Conservation (phyloP, 75 land plant species). For the Sequoia sempervirens region DNA sequence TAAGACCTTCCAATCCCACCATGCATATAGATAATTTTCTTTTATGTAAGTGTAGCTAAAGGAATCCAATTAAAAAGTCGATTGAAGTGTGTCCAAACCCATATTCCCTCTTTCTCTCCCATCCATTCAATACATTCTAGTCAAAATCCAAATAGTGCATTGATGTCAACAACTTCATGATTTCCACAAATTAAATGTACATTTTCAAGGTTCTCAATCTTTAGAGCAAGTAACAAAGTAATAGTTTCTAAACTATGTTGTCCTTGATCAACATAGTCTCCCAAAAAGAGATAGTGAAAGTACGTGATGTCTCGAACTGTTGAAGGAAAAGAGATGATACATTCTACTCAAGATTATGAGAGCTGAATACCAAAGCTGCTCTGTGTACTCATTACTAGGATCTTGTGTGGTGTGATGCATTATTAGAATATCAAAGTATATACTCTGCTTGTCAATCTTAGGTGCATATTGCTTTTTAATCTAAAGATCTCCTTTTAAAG, state of each 20-base stretch:
- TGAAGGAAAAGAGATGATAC: too few relatives aligned
- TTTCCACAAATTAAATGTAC: conserved; percentile 88
- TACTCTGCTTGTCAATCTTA: too few relatives aligned
- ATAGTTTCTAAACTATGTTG: conserved; percentile 93
- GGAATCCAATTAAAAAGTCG: conserved; percentile 85
- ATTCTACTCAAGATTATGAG: too few relatives aligned
- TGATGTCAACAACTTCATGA: conserved; percentile 92
- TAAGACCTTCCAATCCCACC: conserved; percentile 93
- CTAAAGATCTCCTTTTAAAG: too few relatives aligned
- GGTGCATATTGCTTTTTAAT: too few relatives aligned
- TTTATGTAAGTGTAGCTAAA: conserved; percentile 76
- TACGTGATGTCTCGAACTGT: too few relatives aligned
- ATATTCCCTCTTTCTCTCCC: conserved; percentile 89
- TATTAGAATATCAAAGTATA: too few relatives aligned
- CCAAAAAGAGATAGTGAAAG: conserved; percentile 83
- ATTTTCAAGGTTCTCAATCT: conserved; percentile 87
- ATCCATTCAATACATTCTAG: conserved; percentile 90
- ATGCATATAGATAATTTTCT: conserved; percentile 90
- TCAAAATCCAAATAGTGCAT: conserved; percentile 93
- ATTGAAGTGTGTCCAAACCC: conserved; percentile 91
- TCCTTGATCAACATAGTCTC: conserved; percentile 91
- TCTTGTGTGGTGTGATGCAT: too few relatives aligned
- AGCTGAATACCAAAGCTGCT: too few relatives aligned
- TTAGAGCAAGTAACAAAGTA: conserved; percentile 75
- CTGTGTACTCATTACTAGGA: too few relatives aligned